Evolutionary conservation across 83 land plant genomes (phyloP).

Genomic region (Thuja plicata): DNA sequence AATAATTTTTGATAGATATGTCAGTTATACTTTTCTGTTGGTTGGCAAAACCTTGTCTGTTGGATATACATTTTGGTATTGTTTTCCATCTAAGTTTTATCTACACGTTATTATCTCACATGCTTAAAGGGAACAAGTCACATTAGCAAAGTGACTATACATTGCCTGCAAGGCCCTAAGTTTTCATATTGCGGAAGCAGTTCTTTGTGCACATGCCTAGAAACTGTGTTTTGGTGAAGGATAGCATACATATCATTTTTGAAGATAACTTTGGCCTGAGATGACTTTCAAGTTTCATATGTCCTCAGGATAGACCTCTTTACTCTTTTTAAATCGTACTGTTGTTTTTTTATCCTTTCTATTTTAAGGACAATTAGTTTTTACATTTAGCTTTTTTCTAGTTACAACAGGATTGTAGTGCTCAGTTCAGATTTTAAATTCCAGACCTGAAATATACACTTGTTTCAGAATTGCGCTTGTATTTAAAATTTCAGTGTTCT

Average conservation of each 20-base stretch:
- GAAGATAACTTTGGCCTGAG: not conserved
- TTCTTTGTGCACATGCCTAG: not conserved
- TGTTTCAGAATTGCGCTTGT: not conserved
- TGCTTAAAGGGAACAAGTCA: too few relatives aligned
- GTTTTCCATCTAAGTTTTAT: not conserved
- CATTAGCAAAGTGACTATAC: not conserved
- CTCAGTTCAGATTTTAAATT: not conserved
- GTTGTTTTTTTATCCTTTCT: not conserved
- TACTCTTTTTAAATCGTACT: too few relatives aligned
- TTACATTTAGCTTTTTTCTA: not conserved
- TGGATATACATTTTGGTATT: not conserved
- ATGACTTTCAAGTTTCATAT: not conserved
- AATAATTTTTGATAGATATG: not conserved
- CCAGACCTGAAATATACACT: not conserved
- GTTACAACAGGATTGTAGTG: not conserved
- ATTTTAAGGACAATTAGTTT: not conserved
- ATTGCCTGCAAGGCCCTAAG: not conserved
- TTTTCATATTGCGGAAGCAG: not conserved
- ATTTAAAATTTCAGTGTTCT: too few relatives aligned
- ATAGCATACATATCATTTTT: not conserved
- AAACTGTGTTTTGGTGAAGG: too few relatives aligned
- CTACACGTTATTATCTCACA: not conserved
- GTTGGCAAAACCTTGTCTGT: not conserved
- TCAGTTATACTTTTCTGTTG: not conserved
- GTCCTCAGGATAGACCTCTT: not conserved